These are phyloP conservation scores for Trichosporon faecale DNA, from an alignment of 1,284 basidiomycete species.

Conservation along the genomic window DNA sequence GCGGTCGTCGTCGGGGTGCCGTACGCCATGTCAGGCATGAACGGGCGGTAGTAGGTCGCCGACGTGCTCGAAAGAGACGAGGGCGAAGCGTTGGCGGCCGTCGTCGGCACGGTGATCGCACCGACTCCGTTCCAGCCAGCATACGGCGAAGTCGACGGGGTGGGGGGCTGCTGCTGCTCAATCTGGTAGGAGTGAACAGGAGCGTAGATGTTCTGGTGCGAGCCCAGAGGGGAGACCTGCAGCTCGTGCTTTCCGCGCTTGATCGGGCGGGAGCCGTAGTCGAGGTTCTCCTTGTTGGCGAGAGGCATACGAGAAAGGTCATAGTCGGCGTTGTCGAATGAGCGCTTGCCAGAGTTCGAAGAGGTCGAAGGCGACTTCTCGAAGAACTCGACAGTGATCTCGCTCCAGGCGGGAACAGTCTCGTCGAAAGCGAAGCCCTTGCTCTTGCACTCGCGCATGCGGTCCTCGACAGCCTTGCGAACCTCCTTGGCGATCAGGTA, in stretches of 20 bases:
- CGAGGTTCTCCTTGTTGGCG: slow-evolving; percentile 26
- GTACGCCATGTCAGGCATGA: slow-evolving; percentile 16
- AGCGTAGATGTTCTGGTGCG: slow-evolving; percentile 27
- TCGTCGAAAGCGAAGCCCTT: slow-evolving; percentile 12
- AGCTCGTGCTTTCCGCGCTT: slow-evolving; percentile 25
- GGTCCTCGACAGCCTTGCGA: slow-evolving; percentile 28
- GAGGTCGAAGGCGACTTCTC: slow-evolving; percentile 34
- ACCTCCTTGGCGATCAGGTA: slow-evolving; percentile 55
- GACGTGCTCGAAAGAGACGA: slow-evolving; percentile 3
- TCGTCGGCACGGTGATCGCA: slow-evolving; percentile 14
- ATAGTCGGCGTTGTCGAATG: slow-evolving; percentile 12
- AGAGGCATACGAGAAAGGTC: slow-evolving; percentile 14
- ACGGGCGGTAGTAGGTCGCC: slow-evolving; percentile 18
- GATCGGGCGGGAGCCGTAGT: slow-evolving; percentile 18
- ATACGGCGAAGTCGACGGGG: slow-evolving; percentile 15
- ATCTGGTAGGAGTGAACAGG: slow-evolving; percentile 19
- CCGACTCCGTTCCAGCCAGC: slow-evolving; percentile 18
- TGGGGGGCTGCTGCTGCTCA: slow-evolving; percentile 15
- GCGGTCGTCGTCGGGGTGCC: neutral
- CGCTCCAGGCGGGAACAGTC: slow-evolving; percentile 18
- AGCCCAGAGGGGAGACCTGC: slow-evolving; percentile 19
- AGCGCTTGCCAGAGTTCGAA: slow-evolving; percentile 21
- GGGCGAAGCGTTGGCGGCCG: slow-evolving; percentile 6
- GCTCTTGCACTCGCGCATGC: slow-evolving; percentile 14
- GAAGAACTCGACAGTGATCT: slow-evolving; percentile 21